A percentile compares a stretch with the other conserved stretches of the same genome.
Evolutionary conservation across 192 early-diverging fungal species (phyloP).

Genomic region (Umbelopsis sp.): DNA sequence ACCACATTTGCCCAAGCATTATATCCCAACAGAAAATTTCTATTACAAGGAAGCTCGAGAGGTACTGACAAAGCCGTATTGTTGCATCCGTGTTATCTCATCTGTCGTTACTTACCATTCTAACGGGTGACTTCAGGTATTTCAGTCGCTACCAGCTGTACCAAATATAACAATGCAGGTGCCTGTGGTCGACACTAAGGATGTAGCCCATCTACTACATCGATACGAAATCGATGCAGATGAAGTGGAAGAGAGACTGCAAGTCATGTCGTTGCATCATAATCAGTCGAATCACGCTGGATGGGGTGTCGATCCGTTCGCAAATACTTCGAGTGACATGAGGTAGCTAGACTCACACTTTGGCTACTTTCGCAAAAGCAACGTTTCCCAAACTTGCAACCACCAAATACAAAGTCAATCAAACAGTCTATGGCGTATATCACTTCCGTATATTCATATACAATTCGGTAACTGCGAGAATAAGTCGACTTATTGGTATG

Average conservation of each 20-base stretch:
- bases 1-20: slow-evolving; percentile 24
- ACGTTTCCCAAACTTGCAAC: no score
- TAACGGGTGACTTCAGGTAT: neutral
- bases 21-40: slow-evolving; percentile 41
- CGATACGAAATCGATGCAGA: neutral
- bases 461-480: no score
- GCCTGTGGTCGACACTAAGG: neutral
- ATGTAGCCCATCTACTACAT: neutral
- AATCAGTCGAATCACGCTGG: slow-evolving; percentile 7
- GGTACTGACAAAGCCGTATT: neutral
- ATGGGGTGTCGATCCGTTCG: slow-evolving; percentile 1
- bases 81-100: neutral
- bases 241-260: slow-evolving; percentile 2
- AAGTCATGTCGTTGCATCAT: neutral
- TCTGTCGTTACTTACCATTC: neutral
- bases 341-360: neutral
- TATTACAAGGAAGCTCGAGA: slow-evolving; percentile 36
- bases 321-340: neutral
- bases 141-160: neutral
- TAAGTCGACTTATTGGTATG: no score
- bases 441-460: no score
- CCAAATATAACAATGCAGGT: neutral
- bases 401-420: no score
- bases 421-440: no score
- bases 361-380: no score